Percentiles rank a stretch among this genome's conserved stretches.
Evolutionary conservation across 2,329 filamentous ascomycete species (phyloP).

Genomic region (Talaromyces sp.): DNA sequence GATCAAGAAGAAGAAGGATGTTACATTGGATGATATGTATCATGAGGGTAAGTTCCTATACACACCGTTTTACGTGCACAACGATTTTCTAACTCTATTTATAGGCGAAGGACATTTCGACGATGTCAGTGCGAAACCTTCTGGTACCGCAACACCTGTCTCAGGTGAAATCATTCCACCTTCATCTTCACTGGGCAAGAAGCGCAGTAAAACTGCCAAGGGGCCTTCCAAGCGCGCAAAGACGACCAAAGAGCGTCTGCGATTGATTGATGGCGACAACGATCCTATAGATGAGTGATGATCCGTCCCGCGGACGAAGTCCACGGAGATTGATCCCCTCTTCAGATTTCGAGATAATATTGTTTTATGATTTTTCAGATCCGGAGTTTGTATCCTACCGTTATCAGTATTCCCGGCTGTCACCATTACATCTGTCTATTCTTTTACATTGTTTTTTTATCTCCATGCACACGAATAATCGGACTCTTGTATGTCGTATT

Average conservation of each 20-base stretch:
- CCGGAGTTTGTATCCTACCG: not conserved
- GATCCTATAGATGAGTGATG: conserved; percentile 25
- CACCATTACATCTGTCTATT: not conserved
- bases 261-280: conserved; percentile 42
- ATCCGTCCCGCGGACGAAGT: no score
- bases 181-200: conserved; percentile 43
- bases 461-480: not conserved
- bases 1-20: conserved; percentile 56
- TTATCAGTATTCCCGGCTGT: not conserved
- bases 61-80: not conserved
- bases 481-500: not conserved
- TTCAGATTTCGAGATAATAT: not conserved
- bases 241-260: conserved; percentile 50
- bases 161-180: conserved; percentile 47
- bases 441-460: not conserved
- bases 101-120: conserved; percentile 95
- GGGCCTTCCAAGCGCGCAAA: conserved; percentile 57
- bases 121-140: conserved; percentile 72
- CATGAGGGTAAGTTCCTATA: conserved; percentile 85
- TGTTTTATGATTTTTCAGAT: not conserved
- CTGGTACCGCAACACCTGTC: conserved; percentile 78
- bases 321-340: not conserved
- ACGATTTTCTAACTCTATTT: conserved; percentile 23
- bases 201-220: conserved; percentile 50
- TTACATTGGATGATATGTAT: conserved; percentile 90